Evolutionary conservation across 2,329 filamentous ascomycete species (phyloP), one percentile per base, ranked within the genome.

Genomic region (Sporothrix inflata): DNA sequence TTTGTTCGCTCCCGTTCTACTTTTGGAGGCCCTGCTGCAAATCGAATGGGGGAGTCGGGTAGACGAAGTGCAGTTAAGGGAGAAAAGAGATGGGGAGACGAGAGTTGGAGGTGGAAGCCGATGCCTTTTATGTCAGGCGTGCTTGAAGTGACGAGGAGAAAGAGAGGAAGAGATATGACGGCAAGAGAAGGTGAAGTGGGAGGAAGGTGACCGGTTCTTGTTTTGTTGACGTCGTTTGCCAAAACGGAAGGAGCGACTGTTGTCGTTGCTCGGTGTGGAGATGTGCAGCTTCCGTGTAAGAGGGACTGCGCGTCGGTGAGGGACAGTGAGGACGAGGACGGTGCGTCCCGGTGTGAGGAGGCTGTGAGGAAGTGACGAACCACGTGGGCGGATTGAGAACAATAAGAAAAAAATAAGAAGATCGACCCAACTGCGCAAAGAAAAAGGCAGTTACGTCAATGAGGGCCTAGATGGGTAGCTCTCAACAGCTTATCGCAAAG

Each of bases 221-320:
- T 38, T 49, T 34, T 45, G 60, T 65, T 53, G 53, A 11, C 19
- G 45, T 55, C 47, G 66, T 55, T 69, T 57, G 67, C 51, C 30
- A 21, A 57, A 49, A 45, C 11, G 70, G 71, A 63, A 72, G 55
- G 71, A 63, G 71, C 65, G 45, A 69, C 45, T 4, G 19, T 47
- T 19, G 47, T 55, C 11, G 49, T 49, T 49, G 63, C 7, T 66
- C 14, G 24, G 6, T 51, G 27, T 49, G 21, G 38, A 47, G 21
- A 21, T 14, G 53, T 27, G 57, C 69, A 71, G 61, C 57, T 63
- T 65, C 55, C 60, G 57, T 63, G 55, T 70, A 34, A 70, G n/a
- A 38, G 21, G 40, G 42, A 45, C 42, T 21, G 57, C 8, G 42
- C 49, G 30, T 70, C 55, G 69, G 69, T 47, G 34, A 47, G 67